Base-by-base conservation (phyloP, 2,329 filamentous ascomycete genomes). In the Ceratocystis eucalypticola region DNA sequence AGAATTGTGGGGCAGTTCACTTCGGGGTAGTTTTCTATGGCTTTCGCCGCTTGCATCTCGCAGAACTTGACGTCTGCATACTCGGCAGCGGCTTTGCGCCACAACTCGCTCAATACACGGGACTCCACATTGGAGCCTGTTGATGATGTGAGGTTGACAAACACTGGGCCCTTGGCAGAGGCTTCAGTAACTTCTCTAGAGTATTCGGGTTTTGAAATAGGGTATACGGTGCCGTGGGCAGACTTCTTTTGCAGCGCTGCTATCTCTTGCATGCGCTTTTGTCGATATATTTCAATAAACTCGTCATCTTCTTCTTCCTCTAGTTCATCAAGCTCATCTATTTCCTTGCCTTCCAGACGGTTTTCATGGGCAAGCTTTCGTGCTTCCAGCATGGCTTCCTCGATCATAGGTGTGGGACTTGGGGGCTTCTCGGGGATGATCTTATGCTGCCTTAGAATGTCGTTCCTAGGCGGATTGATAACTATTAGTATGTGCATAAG, bases 61-160 rank as follows among this genome's bases (percentile, higher is more conserved):
- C 93, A 97, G 76, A 99, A 99, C 77, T 99, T 99, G 75, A 99
- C 80, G 70, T 99, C 93, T 22, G 91, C 91, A 73, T 91, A 99
- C 72, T 93, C 91, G 68, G 77, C 78, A 0, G 94, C 93, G 50
- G 94, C 82, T 72, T 91, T 85, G 45, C 87, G 82, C 92, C 93
- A 99, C 22, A 96, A 80, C 73, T 96, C 88, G 0, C 87, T 86
- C 71, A 97, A 77, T 2, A 96, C 80, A 68, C 88, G 83, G 2
- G 91, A 96, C 76, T 97, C 92, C 44, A 88, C 82, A 72, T 96
- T 96, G 64, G 84, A 88, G 62, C 89, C 88, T 68, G 86, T 78
- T 0, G 88, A 83, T 3, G 89, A 91, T 5, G 88, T 93, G 63
- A 97, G 80, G 71, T 96, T 87, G 62, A 97, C 91, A 48, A 96